These are phyloP conservation scores for Ramalina intermedia DNA, from an alignment of 495 filamentous ascomycete species.

Conservation along the genomic window DNA sequence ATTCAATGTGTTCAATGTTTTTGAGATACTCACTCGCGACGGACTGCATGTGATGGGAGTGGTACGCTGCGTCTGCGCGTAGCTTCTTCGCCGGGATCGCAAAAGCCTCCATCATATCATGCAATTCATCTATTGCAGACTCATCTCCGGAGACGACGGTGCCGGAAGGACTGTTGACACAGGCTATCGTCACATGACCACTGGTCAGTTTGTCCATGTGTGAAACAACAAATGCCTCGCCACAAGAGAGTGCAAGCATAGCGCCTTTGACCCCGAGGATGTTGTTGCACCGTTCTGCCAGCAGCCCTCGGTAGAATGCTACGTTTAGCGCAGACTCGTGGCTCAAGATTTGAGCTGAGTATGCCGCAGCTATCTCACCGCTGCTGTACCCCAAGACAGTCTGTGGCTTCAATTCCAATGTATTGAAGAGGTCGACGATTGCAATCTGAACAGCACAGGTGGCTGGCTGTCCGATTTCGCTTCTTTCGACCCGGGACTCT, in stretches of 20 bases:
- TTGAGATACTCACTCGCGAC: conserved; percentile 22
- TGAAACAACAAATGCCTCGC: background rate
- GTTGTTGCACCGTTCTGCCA: conserved; percentile 14
- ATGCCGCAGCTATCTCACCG: conserved; percentile 30
- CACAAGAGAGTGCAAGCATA: conserved; percentile 7
- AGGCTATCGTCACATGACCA: conserved; percentile 14
- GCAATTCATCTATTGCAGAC: conserved; percentile 7
- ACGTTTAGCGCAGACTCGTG: conserved; percentile 5
- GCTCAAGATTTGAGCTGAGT: conserved; percentile 4
- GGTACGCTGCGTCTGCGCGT: conserved; percentile 21
- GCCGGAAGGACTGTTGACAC: conserved; percentile 22
- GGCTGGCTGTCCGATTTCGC: conserved; percentile 5
- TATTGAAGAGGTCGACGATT: conserved; percentile 8
- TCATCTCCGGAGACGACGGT: conserved; percentile 20
- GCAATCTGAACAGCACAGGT: conserved; percentile 16
- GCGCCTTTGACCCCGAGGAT: conserved; percentile 15
- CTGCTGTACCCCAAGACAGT: conserved; percentile 24
- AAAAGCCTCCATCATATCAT: background rate
- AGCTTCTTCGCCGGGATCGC: conserved; percentile 3
- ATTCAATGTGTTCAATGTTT: conserved; percentile 17
- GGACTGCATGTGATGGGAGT: conserved; percentile 27
- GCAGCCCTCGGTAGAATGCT: conserved; percentile 21
- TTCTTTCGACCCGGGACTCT: background rate
- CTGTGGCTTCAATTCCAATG: conserved; percentile 10
- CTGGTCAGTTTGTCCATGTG: conserved; percentile 14